Evolutionary conservation across 768 basidiomycete species (phyloP).

Genomic region (Phlebiopsis gigantea): DNA sequence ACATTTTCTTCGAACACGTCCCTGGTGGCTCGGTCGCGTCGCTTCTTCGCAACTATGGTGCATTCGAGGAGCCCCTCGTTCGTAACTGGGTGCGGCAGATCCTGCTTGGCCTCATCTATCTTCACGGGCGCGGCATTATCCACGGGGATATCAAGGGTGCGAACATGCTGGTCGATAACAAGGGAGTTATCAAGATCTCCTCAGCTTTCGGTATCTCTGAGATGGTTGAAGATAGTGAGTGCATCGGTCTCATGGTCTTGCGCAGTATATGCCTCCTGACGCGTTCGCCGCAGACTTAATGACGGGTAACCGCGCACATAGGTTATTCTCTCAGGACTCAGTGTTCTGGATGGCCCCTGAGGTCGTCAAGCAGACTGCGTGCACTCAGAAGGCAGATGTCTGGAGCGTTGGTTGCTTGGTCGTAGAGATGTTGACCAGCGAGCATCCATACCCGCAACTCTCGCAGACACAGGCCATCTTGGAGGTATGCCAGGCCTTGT

Average conservation of each 20-base stretch:
- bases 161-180: constrained; percentile 97
- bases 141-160: constrained; percentile 99
- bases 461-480: constrained; percentile 99
- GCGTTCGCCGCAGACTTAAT: constrained; percentile 31
- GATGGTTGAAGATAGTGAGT: constrained; percentile 93
- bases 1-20: constrained; percentile 97
- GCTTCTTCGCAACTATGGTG: constrained; percentile 79
- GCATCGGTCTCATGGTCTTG: no score
- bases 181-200: constrained; percentile 98
- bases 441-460: constrained; percentile 92
- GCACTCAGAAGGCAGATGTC: constrained; percentile 90
- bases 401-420: constrained; percentile 96
- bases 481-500: constrained; percentile 50
- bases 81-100: constrained; percentile 93
- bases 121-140: constrained; percentile 91
- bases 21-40: constrained; percentile 93
- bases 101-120: constrained; percentile 79
- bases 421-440: constrained; percentile 95
- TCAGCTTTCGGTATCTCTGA: constrained; percentile 96
- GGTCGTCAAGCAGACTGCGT: constrained; percentile 92
- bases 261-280: constrained; percentile 2
- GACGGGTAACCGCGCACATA: constrained; percentile 60
- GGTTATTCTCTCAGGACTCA: constrained; percentile 94
- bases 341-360: constrained; percentile 99
- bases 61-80: constrained; percentile 89